phyloP scores from a whole-genome alignment of 2,329 filamentous ascomycete genomes.

The Diaporthe destruens region DNA sequence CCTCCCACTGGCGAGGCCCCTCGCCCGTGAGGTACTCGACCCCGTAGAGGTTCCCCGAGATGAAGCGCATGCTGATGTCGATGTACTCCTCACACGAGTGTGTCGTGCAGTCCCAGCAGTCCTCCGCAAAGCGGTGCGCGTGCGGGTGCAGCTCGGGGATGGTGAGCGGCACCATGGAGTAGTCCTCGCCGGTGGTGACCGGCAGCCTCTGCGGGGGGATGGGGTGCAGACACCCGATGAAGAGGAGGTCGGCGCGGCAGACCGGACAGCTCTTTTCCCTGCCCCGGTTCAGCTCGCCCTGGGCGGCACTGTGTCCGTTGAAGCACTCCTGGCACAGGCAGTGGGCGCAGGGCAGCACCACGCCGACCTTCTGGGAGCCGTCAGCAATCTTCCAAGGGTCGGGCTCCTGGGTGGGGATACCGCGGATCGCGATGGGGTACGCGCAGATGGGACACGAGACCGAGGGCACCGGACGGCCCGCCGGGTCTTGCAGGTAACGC shows the following conservation, averaged over 20 bases:
- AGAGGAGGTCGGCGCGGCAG: not conserved
- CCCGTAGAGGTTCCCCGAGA: not conserved
- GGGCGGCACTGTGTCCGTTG: not conserved
- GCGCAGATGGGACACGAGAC: not conserved
- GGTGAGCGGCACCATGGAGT: constrained; percentile 9
- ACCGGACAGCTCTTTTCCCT: not conserved
- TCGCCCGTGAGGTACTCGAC: not conserved
- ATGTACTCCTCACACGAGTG: not conserved
- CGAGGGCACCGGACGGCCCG: not conserved
- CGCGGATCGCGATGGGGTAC: constrained; percentile 5
- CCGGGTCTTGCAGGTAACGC: not conserved
- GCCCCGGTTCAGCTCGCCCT: not conserved
- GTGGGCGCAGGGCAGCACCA: not conserved
- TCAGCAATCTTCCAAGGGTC: constrained; percentile 1
- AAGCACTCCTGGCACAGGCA: not conserved
- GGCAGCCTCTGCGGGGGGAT: not conserved
- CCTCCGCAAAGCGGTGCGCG: not conserved
- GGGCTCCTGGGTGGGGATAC: not conserved
- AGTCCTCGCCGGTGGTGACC: not conserved
- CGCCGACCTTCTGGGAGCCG: not conserved
- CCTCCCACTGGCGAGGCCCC: not conserved
- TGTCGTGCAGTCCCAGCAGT: not conserved
- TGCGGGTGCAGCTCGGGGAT: not conserved
- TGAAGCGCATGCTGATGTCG: not conserved
- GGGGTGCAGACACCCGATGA: not conserved